Evolutionary conservation across 257 asterid species (phyloP), one percentile per base, ranked within the genome.

Genomic region (Gardenia jasminoides): DNA sequence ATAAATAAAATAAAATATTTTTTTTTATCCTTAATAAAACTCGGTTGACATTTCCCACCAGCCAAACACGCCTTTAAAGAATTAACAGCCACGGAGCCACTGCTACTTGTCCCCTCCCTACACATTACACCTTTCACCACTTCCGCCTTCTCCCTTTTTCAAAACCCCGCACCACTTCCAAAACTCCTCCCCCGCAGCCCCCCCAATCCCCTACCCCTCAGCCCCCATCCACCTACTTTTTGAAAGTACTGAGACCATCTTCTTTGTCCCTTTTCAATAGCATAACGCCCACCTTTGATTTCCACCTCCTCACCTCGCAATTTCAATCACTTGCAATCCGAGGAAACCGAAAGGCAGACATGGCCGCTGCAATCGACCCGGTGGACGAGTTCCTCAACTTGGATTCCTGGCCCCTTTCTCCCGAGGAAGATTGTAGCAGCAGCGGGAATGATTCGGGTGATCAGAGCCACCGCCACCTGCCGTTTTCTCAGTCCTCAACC

Each of bases 361-460:
- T 16, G 66, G 2, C 7, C 6, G 46, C 1, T 17, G 62, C 7
- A 13, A 8, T 7, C 17, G 95, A 87, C 87, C 91, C 88, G 9
- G 89, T 85, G n/a, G 84, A 84, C 10, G n/a, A 66, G 50, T 84
- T 82, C 83, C 76, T 88, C 88, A 77, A 79, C 65, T 82, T 84
- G 80, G 88, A 85, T 6, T 26, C 66, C 39, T 85, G 93, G 91
- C 92, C 92, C 70, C 22, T 33, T 1, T 69, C 80, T 17, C 85
- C 87, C 3, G 68, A 9, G 26, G 41, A 69, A 28, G 71, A 9
- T 1, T 31, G 4, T 36, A 36, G 41, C 12, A 11, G 17, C 10
- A 43, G n/a, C 26, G 58, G 13, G 8, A 75, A 22, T 75, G 85
- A 72, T 80, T 84, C 47, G 67, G 73, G 28, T 24, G 83, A 33